Conservation (phyloP, 2,329 filamentous ascomycete genomes). For the Ploettnerulaceae sp. region DNA sequence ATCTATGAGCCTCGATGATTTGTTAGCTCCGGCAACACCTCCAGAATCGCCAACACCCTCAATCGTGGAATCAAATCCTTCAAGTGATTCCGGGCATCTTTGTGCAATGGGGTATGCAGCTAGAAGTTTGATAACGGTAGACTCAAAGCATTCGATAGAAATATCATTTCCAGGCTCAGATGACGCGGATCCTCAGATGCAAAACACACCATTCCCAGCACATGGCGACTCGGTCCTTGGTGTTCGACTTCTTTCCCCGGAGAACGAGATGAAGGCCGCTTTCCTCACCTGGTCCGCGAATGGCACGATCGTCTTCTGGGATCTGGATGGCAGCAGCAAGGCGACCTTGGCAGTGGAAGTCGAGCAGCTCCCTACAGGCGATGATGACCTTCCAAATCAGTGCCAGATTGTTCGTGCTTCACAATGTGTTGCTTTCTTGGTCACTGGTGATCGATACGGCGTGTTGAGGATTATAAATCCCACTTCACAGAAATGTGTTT, state of each 20-base stretch:
- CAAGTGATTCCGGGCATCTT: constrained; percentile 38
- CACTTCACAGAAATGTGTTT: constrained; percentile 53
- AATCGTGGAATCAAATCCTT: constrained; percentile 14
- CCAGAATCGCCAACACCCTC: constrained; percentile 30
- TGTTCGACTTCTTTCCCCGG: constrained; percentile 58
- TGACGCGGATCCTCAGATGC: constrained; percentile 35
- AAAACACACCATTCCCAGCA: constrained; percentile 52
- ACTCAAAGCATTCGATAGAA: constrained; percentile 70
- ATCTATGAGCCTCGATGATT: constrained; percentile 46
- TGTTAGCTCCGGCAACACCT: constrained; percentile 30
- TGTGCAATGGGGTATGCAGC: constrained; percentile 65
- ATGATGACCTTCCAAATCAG: constrained; percentile 53
- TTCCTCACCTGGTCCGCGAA: constrained; percentile 88
- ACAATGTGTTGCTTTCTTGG: constrained; percentile 58
- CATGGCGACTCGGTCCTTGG: constrained; percentile 66
- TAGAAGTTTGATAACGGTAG: constrained; percentile 67
- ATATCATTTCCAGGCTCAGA: constrained; percentile 38
- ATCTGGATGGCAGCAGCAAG: constrained; percentile 63
- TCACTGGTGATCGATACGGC: constrained; percentile 85
- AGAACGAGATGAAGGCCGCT: constrained; percentile 58
- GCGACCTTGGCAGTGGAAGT: constrained; percentile 62
- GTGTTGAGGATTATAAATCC: constrained; percentile 66
- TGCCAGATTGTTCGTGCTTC: constrained; percentile 57
- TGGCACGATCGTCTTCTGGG: constrained; percentile 81
- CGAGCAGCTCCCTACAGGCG: constrained; percentile 52